Percentiles rank a stretch among this genome's conserved stretches.
These are phyloP conservation scores for Tirmania nivea DNA, from an alignment of 495 filamentous ascomycete species.

Conservation along the genomic window DNA sequence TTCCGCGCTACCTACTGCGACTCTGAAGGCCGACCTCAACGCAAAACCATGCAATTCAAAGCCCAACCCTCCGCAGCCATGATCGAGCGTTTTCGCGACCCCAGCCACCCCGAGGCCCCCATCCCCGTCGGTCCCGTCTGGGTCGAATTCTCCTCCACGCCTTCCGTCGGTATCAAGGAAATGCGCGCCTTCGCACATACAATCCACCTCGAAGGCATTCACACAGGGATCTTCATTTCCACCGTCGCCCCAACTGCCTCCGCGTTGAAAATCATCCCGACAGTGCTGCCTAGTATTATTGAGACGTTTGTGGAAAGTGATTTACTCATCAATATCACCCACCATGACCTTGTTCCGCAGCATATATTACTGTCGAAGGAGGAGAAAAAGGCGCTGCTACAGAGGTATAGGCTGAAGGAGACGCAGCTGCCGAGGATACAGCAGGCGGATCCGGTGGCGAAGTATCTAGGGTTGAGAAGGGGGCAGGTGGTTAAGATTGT, in stretches of 20 bases:
- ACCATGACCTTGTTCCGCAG: constrained; percentile 88
- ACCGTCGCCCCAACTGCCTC: constrained; percentile 59
- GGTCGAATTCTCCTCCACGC: constrained; percentile 70
- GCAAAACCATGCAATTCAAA: constrained; percentile 62
- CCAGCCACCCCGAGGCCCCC: constrained; percentile 37
- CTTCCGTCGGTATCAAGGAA: constrained; percentile 66
- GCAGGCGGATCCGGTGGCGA: constrained; percentile 71
- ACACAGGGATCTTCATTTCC: constrained; percentile 75
- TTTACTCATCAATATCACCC: constrained; percentile 91
- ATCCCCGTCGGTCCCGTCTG: constrained; percentile 69
- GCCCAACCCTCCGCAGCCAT: constrained; percentile 62
- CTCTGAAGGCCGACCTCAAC: constrained; percentile 38
- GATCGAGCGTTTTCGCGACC: constrained; percentile 52
- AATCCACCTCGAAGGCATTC: constrained; percentile 52
- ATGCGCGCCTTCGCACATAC: constrained; percentile 71
- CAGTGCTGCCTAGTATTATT: constrained; percentile 47
- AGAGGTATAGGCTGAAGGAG: constrained; percentile 88
- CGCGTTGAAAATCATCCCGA: constrained; percentile 62
- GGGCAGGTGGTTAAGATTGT: constrained; percentile 99
- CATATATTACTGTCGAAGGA: constrained; percentile 75
- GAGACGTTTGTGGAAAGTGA: constrained; percentile 93
- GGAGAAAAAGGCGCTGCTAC: constrained; percentile 64
- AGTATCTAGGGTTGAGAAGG: constrained; percentile 73
- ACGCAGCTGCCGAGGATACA: constrained; percentile 87
- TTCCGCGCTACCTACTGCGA: constrained; percentile 48